These are phyloP conservation scores for Hygrophila difformis DNA, from an alignment of 257 asterid genomes.

Conservation along the genomic window DNA sequence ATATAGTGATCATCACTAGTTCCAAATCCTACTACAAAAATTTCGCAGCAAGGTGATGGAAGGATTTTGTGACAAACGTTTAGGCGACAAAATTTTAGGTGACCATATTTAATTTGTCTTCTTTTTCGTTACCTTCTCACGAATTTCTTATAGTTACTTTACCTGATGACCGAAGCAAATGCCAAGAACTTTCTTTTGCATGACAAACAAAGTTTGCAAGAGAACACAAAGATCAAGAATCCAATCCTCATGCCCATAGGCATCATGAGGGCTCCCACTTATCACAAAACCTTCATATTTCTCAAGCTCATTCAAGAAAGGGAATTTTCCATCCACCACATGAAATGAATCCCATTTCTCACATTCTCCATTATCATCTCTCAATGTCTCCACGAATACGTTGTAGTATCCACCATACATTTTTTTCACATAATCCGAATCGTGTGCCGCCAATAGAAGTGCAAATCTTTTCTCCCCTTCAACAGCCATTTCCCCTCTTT, in stretches of 20 bases:
- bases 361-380: conserved; percentile 41
- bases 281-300: conserved; percentile 44
- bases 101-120: too few relatives aligned
- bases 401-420: conserved; percentile 42
- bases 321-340: conserved; percentile 46
- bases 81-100: too few relatives aligned
- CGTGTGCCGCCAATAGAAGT: conserved; percentile 30
- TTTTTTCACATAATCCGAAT: conserved; percentile 40
- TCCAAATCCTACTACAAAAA: too few relatives aligned
- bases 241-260: conserved; percentile 52
- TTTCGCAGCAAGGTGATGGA: too few relatives aligned
- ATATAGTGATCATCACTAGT: too few relatives aligned
- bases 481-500: too few relatives aligned
- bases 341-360: conserved; percentile 50
- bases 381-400: conserved; percentile 38
- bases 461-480: conserved; percentile 34
- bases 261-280: conserved; percentile 55
- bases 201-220: conserved; percentile 24
- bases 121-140: too few relatives aligned
- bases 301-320: conserved; percentile 25
- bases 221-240: conserved; percentile 36
- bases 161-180: conserved; percentile 63
- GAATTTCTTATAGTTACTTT: neutral
- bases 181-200: conserved; percentile 47
- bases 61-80: too few relatives aligned